Evolutionary conservation across 768 basidiomycete species (phyloP).

Genomic region (Lactifluus pinguis): DNA sequence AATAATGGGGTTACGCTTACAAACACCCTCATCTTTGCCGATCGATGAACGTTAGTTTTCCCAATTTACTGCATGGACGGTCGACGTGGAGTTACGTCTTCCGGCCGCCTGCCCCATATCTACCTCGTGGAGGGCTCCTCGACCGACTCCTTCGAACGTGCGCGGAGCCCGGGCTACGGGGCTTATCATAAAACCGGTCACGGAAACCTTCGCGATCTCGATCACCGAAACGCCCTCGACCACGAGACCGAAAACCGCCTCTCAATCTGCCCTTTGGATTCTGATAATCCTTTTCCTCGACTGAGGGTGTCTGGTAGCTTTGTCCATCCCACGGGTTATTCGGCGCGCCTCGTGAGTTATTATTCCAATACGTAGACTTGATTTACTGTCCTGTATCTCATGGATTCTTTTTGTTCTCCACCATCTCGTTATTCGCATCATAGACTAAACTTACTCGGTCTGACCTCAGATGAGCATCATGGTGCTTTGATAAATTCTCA

Average conservation of each 20-base stretch:
- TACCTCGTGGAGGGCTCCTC: slow-evolving; percentile 54
- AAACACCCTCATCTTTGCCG: too few relatives aligned
- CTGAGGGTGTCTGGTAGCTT: slow-evolving; percentile 38
- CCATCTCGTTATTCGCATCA: too few relatives aligned
- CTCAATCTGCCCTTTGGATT: slow-evolving; percentile 44
- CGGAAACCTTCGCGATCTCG: slow-evolving; percentile 32
- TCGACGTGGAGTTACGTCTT: slow-evolving; percentile 41
- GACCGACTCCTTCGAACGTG: slow-evolving; percentile 57
- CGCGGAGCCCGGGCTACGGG: slow-evolving; percentile 30
- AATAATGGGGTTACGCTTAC: too few relatives aligned
- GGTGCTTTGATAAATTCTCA: too few relatives aligned
- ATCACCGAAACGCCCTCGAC: slow-evolving; percentile 55
- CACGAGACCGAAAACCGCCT: slow-evolving; percentile 52
- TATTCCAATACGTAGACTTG: slow-evolving; percentile 12
- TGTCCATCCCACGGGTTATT: slow-evolving; percentile 46
- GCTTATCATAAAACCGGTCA: slow-evolving; percentile 36
- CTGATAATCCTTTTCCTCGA: slow-evolving; percentile 47
- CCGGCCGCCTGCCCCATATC: slow-evolving; percentile 33
- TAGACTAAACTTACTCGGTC: too few relatives aligned
- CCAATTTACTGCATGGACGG: slow-evolving; percentile 10
- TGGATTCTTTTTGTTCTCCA: too few relatives aligned
- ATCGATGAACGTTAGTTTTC: too few relatives aligned
- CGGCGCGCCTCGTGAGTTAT: slow-evolving; percentile 20
- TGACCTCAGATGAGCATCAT: too few relatives aligned
- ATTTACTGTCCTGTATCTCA: too few relatives aligned